Evolutionary conservation across 1,139 yeast genomes (phyloP).

Genomic region (Suhomyces terraborum): DNA sequence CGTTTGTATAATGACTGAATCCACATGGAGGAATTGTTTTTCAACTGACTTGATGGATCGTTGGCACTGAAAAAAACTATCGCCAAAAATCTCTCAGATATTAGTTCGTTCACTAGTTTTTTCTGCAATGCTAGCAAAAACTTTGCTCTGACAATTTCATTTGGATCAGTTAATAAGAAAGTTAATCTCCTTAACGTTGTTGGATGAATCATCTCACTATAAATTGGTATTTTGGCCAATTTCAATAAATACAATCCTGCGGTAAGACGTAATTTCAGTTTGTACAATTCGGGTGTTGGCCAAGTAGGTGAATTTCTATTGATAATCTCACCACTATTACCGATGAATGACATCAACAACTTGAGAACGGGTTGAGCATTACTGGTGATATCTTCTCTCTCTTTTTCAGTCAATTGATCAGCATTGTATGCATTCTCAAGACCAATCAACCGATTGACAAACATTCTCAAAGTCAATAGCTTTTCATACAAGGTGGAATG

Average conservation of each 20-base stretch:
- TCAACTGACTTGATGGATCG: slow-evolving; percentile 62
- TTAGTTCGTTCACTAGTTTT: slow-evolving; percentile 50
- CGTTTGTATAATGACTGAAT: slow-evolving; percentile 59
- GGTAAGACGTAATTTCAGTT: slow-evolving; percentile 61
- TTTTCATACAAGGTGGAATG: slow-evolving; percentile 45
- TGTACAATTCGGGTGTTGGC: slow-evolving; percentile 68
- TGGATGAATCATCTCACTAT: slow-evolving; percentile 56
- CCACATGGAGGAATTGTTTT: slow-evolving; percentile 66
- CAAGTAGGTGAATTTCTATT: slow-evolving; percentile 43
- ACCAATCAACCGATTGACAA: slow-evolving; percentile 64
- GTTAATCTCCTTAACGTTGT: slow-evolving; percentile 55
- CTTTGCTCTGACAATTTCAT: slow-evolving; percentile 53
- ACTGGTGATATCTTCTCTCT: slow-evolving; percentile 29
- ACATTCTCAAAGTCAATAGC: slow-evolving; percentile 56
- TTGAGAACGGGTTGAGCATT: slow-evolving; percentile 66
- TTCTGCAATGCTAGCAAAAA: slow-evolving; percentile 57
- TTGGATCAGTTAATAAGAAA: slow-evolving; percentile 68
- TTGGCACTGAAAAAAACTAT: slow-evolving; percentile 73
- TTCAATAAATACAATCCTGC: slow-evolving; percentile 72
- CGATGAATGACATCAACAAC: slow-evolving; percentile 63
- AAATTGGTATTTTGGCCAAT: slow-evolving; percentile 58
- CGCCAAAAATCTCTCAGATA: slow-evolving; percentile 69
- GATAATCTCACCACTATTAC: slow-evolving; percentile 82
- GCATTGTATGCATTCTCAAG: slow-evolving; percentile 28
- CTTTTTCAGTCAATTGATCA: slow-evolving; percentile 26